Evolutionary conservation across 306 rosid species (phyloP).

Genomic region (Pyrus betulifolia): DNA sequence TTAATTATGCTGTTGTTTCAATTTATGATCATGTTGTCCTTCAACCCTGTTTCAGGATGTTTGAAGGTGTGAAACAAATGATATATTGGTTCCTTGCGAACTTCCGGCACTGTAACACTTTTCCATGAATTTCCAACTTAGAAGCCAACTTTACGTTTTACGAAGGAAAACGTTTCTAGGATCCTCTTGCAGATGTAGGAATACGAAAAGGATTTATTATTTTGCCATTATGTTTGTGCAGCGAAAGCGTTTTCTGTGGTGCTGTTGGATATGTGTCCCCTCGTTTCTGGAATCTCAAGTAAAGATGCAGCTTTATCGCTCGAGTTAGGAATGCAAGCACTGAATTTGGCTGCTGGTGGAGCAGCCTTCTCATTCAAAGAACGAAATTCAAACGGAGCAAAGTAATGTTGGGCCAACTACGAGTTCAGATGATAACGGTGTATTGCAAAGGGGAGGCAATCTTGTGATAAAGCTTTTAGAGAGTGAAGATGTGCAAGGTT

Average conservation of each 20-base stretch:
- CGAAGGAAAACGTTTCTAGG: neutral
- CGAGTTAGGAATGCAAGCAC: slow-evolving; percentile 81
- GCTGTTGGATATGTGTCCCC: slow-evolving; percentile 90
- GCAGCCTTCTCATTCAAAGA: slow-evolving; percentile 24
- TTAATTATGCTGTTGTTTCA: neutral
- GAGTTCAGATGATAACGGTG: slow-evolving; percentile 31
- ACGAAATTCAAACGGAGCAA: slow-evolving; percentile 16
- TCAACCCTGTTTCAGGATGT: neutral
- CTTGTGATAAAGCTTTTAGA: slow-evolving; percentile 81
- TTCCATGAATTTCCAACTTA: neutral
- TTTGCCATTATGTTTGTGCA: slow-evolving; percentile 17
- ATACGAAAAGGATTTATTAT: neutral
- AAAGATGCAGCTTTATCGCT: slow-evolving; percentile 72
- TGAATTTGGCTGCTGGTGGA: slow-evolving; percentile 69
- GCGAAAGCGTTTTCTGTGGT: slow-evolving; percentile 67
- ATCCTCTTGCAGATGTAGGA: neutral
- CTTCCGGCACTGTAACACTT: neutral
- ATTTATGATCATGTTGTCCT: neutral
- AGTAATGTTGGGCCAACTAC: slow-evolving; percentile 9
- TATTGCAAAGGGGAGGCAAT: slow-evolving; percentile 62
- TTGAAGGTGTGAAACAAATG: neutral
- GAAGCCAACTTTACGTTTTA: neutral
- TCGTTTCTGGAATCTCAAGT: slow-evolving; percentile 75
- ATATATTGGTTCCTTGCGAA: neutral
- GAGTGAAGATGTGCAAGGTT: slow-evolving; percentile 83